A percentile compares a stretch with the other conserved stretches of the same genome.
These are phyloP conservation scores for Sclerotinia subarctica DNA, from an alignment of 2,329 filamentous ascomycete species.

Conservation along the genomic window DNA sequence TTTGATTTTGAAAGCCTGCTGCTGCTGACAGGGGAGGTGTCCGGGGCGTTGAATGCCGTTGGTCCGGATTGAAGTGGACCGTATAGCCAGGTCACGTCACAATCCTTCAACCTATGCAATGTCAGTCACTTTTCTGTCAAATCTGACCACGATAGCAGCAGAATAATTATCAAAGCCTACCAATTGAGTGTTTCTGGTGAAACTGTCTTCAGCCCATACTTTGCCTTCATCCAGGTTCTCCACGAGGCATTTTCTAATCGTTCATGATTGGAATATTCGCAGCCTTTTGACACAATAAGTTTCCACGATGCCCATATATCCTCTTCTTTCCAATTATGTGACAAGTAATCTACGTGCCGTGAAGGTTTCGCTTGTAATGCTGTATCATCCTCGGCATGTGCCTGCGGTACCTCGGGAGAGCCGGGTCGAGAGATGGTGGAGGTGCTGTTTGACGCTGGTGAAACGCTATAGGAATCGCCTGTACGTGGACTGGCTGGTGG, in stretches of 20 bases:
- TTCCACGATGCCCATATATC: constrained; percentile 98
- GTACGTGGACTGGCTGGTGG: constrained; percentile 49
- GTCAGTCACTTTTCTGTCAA: constrained; percentile 44
- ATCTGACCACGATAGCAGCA: not conserved
- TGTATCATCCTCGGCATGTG: constrained; percentile 50
- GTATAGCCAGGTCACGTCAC: constrained; percentile 53
- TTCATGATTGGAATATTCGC: constrained; percentile 61
- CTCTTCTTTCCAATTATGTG: constrained; percentile 91
- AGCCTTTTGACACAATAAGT: constrained; percentile 73
- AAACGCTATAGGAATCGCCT: constrained; percentile 53
- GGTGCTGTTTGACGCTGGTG: constrained; percentile 61
- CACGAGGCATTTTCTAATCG: constrained; percentile 93
- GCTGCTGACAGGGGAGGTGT: constrained; percentile 45
- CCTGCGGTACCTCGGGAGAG: constrained; percentile 25
- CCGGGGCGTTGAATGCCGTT: constrained; percentile 46
- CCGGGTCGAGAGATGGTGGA: constrained; percentile 48
- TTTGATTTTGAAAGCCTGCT: constrained; percentile 55
- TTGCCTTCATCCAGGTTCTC: constrained; percentile 93
- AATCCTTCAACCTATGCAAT: constrained; percentile 31
- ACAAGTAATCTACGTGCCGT: constrained; percentile 93
- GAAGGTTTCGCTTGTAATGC: constrained; percentile 42
- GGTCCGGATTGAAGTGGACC: constrained; percentile 77
- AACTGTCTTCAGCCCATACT: constrained; percentile 79
- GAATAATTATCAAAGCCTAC: constrained; percentile 21
- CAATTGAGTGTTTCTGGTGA: constrained; percentile 91